Evolutionary conservation across 1,139 yeast genomes (phyloP), one percentile per base, ranked within the genome.

Genomic region (Debaryomycetaceae sp.): DNA sequence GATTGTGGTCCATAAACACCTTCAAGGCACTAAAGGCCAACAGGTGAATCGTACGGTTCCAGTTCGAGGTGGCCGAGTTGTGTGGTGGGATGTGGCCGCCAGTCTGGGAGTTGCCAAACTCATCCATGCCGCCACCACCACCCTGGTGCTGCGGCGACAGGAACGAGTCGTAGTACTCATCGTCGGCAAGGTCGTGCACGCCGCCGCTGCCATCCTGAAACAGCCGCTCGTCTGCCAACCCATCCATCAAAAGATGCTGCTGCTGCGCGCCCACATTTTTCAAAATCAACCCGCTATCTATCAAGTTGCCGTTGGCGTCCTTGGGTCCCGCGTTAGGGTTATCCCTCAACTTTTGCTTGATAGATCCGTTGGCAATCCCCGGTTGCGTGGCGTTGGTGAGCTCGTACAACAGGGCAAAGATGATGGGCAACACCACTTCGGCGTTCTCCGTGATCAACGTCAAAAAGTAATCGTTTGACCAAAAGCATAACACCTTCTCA

Each of bases 401-500:
- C 55, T 89, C 96, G 55, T 88, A 89, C 43, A 91, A 67, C 4
- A 96, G 78, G 1, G 96, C 85, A 61, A 86, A 93, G 27, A 91
- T 78, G 34, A 91, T 88, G 15, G 98, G 98, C 45, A 91, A 65
- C 33, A 91, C 89, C 25, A 85, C 91, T 48, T 88, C 96, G 9
- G 95, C 91, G 49, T 78, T 78, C 50, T 91, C 97, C 18, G 94
- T 85, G 30, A 93, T 88, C 42, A 91, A 63, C 25, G 89, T 83
- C 45, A 91, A 75, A 53, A 91, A 89, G 61, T 85, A 89, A 52
- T 91, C 98, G 56, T 91, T 91, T 45, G 85, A 83, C 94, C 96
- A 93, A 57, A 80, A 88, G 52, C 91, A 84, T 37, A 91, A 71
- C 1, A 93, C 96, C 46, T 94, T 88, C 58, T 91, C 99, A 41